Percentiles rank a stretch among this genome's conserved stretches.
These are phyloP conservation scores for Ophiostoma piceae DNA, from an alignment of 2,329 filamentous ascomycete species.

Conservation along the genomic window DNA sequence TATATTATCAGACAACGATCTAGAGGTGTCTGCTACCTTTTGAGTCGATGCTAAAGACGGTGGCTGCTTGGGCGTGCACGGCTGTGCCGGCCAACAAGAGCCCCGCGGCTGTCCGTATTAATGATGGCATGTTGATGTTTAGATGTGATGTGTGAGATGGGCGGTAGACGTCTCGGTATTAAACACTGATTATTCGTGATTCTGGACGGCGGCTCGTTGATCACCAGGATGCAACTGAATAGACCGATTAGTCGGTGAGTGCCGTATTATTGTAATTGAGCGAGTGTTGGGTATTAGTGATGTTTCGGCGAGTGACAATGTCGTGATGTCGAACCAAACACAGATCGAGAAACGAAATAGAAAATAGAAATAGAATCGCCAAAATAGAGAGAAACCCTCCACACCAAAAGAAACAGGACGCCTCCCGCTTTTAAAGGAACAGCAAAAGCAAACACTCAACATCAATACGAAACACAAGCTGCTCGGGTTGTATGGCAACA, in stretches of 20 bases:
- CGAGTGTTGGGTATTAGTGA: neutral
- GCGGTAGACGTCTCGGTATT: neutral
- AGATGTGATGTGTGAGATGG: neutral
- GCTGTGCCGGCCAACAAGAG: conserved; percentile 13
- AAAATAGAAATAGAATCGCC: neutral
- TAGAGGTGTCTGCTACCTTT: conserved; percentile 18
- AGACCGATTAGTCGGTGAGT: neutral
- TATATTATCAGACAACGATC: neutral
- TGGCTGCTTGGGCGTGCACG: conserved; percentile 16
- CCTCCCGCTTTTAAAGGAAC: conserved; percentile 10
- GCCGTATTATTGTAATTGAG: neutral
- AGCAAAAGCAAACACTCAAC: conserved; percentile 5
- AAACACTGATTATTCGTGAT: neutral
- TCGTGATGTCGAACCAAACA: neutral
- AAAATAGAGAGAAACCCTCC: neutral
- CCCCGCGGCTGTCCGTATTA: neutral
- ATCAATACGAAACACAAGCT: neutral
- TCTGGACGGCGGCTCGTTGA: neutral
- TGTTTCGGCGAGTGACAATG: neutral
- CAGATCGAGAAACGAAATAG: neutral
- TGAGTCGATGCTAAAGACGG: conserved; percentile 21
- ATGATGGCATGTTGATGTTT: neutral
- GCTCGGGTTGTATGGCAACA: conserved; percentile 6
- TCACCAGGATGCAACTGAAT: neutral
- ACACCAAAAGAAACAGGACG: neutral